phyloP scores from a whole-genome alignment of 176 grass and related monocot species.

The Alloteropsis semialata region DNA sequence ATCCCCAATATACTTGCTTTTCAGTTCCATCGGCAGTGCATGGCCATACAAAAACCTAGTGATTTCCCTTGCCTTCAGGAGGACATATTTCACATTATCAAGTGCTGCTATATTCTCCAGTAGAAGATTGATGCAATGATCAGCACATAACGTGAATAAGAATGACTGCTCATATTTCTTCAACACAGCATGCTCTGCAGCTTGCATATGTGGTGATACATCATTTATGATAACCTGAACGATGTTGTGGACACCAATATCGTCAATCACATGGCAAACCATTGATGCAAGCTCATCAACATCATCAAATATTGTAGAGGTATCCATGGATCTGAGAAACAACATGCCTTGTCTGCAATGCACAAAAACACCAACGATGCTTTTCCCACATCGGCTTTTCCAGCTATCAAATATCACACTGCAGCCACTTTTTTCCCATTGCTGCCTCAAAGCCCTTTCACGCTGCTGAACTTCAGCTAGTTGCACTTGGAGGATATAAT shows the following conservation, averaged over 20 bases:
- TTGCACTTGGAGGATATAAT: slow-evolving; percentile 62
- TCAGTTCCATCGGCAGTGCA: slow-evolving; percentile 42
- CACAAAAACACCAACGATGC: slow-evolving; percentile 59
- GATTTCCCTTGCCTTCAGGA: slow-evolving; percentile 56
- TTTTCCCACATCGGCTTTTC: slow-evolving; percentile 50
- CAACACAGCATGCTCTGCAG: slow-evolving; percentile 46
- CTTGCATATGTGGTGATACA: slow-evolving; percentile 64
- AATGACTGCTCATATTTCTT: slow-evolving; percentile 46
- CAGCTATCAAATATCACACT: slow-evolving; percentile 75
- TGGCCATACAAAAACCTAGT: slow-evolving; percentile 65
- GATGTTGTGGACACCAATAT: slow-evolving; percentile 61
- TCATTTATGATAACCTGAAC: slow-evolving; percentile 71
- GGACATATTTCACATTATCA: slow-evolving; percentile 46
- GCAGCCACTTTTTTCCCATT: slow-evolving; percentile 64
- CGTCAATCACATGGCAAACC: slow-evolving; percentile 50
- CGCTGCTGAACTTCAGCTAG: slow-evolving; percentile 43
- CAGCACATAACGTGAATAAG: slow-evolving; percentile 63
- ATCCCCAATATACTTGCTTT: slow-evolving; percentile 28
- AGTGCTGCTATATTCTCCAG: slow-evolving; percentile 63
- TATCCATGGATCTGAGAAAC: slow-evolving; percentile 78
- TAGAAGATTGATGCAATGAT: slow-evolving; percentile 74
- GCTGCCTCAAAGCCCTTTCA: slow-evolving; percentile 47
- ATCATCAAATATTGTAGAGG: slow-evolving; percentile 47
- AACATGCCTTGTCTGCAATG: slow-evolving; percentile 52
- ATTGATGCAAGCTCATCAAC: slow-evolving; percentile 48